Evolutionary conservation across 306 rosid genomes (phyloP).

Genomic region (Corylus heterophylla): DNA sequence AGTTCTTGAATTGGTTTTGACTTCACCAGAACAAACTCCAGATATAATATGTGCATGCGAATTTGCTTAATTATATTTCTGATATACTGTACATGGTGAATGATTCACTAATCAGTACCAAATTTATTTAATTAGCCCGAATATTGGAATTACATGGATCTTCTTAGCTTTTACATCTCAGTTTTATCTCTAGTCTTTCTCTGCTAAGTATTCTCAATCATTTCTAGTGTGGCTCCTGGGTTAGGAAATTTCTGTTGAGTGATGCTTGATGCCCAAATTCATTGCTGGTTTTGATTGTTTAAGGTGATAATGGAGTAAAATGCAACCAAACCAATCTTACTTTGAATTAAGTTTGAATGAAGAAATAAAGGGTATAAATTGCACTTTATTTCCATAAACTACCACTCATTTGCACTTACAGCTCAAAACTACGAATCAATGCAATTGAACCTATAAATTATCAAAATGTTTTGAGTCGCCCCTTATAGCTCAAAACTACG

Average conservation of each 20-base stretch:
- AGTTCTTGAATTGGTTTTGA: neutral
- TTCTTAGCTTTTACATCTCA: neutral
- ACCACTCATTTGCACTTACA: too few species aligned
- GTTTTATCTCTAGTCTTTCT: neutral
- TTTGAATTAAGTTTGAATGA: neutral
- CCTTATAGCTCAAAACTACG: too few species aligned
- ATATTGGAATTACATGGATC: neutral
- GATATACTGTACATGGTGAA: too few species aligned
- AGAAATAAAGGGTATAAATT: neutral
- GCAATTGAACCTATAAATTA: too few species aligned
- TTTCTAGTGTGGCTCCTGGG: neutral
- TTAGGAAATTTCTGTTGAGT: constrained; percentile 3
- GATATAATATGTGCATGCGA: too few species aligned
- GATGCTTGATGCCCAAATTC: neutral
- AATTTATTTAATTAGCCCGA: neutral
- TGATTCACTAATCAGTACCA: too few species aligned
- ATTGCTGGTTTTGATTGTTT: neutral
- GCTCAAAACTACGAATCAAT: too few species aligned
- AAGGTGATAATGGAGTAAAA: neutral
- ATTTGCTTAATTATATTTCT: too few species aligned
- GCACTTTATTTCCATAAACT: too few species aligned
- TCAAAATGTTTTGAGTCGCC: too few species aligned
- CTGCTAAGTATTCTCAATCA: neutral
- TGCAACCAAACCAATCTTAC: neutral
- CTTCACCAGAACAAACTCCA: neutral